A percentile compares a stretch with the other conserved stretches of the same genome.
Conservation (phyloP, 306 rosid species). For the Cucurbita pepo region DNA sequence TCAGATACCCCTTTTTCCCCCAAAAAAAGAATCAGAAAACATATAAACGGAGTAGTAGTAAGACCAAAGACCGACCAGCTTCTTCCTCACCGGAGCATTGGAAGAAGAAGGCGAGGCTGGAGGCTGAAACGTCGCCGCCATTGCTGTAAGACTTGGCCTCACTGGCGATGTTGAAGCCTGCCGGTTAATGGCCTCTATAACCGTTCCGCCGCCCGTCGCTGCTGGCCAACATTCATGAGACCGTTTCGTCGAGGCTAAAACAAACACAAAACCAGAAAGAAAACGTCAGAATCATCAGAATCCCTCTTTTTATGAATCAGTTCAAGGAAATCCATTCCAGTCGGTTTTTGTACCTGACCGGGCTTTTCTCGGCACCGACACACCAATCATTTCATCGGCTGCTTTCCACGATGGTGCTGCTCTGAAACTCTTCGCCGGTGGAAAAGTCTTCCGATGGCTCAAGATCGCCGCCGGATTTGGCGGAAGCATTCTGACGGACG, state of each 20-base stretch:
- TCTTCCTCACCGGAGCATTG: slow-evolving; percentile 54
- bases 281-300: slow-evolving; percentile 1
- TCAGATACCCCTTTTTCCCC: slow-evolving; percentile 12
- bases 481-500: slow-evolving; percentile 77
- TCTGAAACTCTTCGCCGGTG: slow-evolving; percentile 59
- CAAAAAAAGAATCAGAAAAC: neutral
- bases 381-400: slow-evolving; percentile 97
- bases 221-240: slow-evolving; percentile 82
- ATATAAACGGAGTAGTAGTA: neutral
- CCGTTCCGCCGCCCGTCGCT: slow-evolving; percentile 34
- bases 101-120: slow-evolving; percentile 80
- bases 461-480: slow-evolving; percentile 43
- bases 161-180: slow-evolving; percentile 81
- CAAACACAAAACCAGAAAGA: neutral
- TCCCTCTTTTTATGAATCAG: neutral
- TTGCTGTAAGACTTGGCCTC: slow-evolving; percentile 25
- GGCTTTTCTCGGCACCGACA: slow-evolving; percentile 76
- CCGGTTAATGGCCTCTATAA: slow-evolving; percentile 41
- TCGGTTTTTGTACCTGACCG: slow-evolving; percentile 57
- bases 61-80: slow-evolving; percentile 46
- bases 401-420: slow-evolving; percentile 66
- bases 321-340: neutral
- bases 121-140: slow-evolving; percentile 17
- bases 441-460: slow-evolving; percentile 69
- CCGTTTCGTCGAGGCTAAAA: slow-evolving; percentile 77